Percentiles rank a stretch among this genome's conserved stretches.
Evolutionary conservation across 2,329 filamentous ascomycete genomes (phyloP).

Genomic region (Colletotrichum filicis): DNA sequence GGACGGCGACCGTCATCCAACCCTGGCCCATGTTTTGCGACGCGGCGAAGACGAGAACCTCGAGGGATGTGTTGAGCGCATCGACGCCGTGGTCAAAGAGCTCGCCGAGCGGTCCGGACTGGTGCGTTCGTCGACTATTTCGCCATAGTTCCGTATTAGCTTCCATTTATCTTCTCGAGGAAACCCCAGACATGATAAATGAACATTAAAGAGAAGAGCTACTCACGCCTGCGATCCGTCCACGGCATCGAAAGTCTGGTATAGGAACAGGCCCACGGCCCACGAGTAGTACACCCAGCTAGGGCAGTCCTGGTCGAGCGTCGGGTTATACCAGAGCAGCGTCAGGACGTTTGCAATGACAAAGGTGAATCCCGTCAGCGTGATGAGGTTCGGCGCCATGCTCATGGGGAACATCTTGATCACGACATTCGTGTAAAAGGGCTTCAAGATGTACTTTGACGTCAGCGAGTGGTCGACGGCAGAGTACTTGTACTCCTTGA

Average conservation of each 20-base stretch:
- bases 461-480: conserved; percentile 89
- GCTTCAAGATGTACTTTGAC: conserved; percentile 94
- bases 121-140: conserved; percentile 83
- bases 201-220: background rate
- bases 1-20: conserved; percentile 85
- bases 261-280: conserved; percentile 90
- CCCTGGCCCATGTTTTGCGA: conserved; percentile 93
- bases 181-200: no score
- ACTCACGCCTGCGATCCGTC: conserved; percentile 92
- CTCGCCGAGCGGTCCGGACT: conserved; percentile 94
- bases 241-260: conserved; percentile 98
- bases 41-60: conserved; percentile 90
- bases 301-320: conserved; percentile 91
- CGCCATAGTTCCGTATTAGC: conserved; percentile 5
- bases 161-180: background rate
- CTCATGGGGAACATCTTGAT: conserved; percentile 95
- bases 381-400: conserved; percentile 93
- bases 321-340: conserved; percentile 95
- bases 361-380: conserved; percentile 89
- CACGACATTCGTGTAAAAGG: conserved; percentile 95
- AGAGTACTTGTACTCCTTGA: conserved; percentile 96
- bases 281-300: conserved; percentile 95
- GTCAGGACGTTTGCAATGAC: conserved; percentile 91
- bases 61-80: conserved; percentile 94
- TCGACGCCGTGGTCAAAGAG: conserved; percentile 98